These are phyloP conservation scores for Fusarium anthophilum DNA, from an alignment of 2,329 filamentous ascomycete species.

Conservation along the genomic window DNA sequence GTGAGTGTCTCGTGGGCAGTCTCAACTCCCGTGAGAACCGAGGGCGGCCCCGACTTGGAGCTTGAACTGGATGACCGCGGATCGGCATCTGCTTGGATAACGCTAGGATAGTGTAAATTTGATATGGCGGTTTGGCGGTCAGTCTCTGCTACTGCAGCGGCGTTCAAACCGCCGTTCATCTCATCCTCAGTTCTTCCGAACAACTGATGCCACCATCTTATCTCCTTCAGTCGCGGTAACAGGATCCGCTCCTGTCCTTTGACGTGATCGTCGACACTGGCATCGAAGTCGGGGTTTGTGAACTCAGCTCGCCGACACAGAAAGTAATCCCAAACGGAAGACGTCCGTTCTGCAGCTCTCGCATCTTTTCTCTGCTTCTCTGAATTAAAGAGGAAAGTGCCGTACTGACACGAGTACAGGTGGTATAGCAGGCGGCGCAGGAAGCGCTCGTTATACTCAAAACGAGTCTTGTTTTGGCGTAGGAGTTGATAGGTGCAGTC, in stretches of 20 bases:
- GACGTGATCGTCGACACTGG: constrained; percentile 78
- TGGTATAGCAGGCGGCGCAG: constrained; percentile 90
- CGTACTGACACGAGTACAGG: constrained; percentile 94
- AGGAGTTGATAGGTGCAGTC: constrained; percentile 93
- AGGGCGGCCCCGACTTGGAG: constrained; percentile 55
- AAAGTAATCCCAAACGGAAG: constrained; percentile 97
- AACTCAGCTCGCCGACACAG: constrained; percentile 83
- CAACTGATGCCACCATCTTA: constrained; percentile 93
- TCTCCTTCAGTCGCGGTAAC: constrained; percentile 78
- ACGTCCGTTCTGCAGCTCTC: constrained; percentile 74
- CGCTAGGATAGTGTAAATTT: constrained; percentile 45
- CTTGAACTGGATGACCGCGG: constrained; percentile 44
- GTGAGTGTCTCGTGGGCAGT: constrained; percentile 64
- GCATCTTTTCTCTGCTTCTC: constrained; percentile 86
- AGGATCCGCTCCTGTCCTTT: constrained; percentile 85
- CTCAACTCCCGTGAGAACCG: constrained; percentile 68
- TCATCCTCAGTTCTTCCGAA: constrained; percentile 90
- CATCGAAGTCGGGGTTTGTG: constrained; percentile 80
- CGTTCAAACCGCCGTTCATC: constrained; percentile 80
- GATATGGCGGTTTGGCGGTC: constrained; percentile 51
- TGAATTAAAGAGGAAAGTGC: constrained; percentile 94
- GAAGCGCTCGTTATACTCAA: constrained; percentile 97
- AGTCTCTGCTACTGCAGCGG: constrained; percentile 61
- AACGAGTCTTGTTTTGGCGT: constrained; percentile 84
- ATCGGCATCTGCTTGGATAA: constrained; percentile 40